These are phyloP conservation scores for Naganishia onofrii DNA, from an alignment of 768 basidiomycete species.

Conservation along the genomic window DNA sequence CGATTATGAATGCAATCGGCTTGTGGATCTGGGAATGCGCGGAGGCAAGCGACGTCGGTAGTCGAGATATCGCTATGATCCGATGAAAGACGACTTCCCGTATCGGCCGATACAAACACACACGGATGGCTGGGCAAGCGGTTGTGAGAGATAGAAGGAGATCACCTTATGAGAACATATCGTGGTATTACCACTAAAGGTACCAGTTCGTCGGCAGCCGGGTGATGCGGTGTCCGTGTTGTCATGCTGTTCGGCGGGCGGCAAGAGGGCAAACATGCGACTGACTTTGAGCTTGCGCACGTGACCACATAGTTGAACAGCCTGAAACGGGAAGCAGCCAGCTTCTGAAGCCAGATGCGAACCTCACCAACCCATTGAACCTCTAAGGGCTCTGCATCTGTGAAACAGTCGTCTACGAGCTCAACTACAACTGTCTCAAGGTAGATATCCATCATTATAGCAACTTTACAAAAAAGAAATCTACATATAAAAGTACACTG, in stretches of 20 bases:
- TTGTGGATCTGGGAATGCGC: background rate
- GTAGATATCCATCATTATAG: too few relatives aligned
- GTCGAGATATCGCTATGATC: background rate
- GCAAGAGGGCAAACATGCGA: background rate
- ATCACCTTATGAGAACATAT: too few relatives aligned
- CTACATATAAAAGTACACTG: too few relatives aligned
- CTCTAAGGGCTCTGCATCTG: too few relatives aligned
- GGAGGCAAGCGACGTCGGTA: background rate
- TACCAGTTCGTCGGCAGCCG: too few relatives aligned
- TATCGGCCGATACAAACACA: background rate
- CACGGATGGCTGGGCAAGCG: background rate
- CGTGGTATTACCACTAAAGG: too few relatives aligned
- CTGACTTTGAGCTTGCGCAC: background rate
- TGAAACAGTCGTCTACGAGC: too few relatives aligned
- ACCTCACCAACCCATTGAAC: background rate
- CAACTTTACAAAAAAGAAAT: too few relatives aligned
- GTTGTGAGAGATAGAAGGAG: too few relatives aligned
- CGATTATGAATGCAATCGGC: slow-evolving; percentile 27
- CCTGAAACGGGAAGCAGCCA: background rate
- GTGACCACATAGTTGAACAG: background rate
- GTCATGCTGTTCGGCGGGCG: background rate
- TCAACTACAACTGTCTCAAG: too few relatives aligned
- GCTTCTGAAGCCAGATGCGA: too few relatives aligned
- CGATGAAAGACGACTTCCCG: background rate
- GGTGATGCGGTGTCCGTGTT: too few relatives aligned